phyloP scores from a whole-genome alignment of 2,329 filamentous ascomycete species.

The Ophiosphaerella narmari region DNA sequence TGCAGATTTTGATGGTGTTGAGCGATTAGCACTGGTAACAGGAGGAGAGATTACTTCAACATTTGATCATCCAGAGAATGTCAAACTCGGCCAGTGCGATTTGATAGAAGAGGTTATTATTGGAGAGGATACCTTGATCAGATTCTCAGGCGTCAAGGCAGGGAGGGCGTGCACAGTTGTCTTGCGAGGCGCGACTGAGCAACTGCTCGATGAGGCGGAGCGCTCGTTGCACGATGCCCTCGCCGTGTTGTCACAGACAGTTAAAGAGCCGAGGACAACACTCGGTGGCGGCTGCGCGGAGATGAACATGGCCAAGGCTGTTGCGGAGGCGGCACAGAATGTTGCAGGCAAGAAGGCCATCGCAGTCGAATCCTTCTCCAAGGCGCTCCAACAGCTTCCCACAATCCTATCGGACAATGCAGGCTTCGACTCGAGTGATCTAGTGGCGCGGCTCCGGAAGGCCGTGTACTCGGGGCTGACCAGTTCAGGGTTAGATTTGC shows the following conservation, averaged over 20 bases:
- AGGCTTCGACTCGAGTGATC: constrained; percentile 90
- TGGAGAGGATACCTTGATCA: constrained; percentile 95
- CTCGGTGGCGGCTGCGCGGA: constrained; percentile 95
- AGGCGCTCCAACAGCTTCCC: constrained; percentile 87
- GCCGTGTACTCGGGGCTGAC: constrained; percentile 94
- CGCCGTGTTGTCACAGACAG: constrained; percentile 93
- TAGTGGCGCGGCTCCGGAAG: constrained; percentile 88
- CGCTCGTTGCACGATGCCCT: constrained; percentile 94
- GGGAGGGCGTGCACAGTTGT: constrained; percentile 97
- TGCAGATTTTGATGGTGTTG: constrained; percentile 97
- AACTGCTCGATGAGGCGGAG: constrained; percentile 95
- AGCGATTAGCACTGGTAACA: constrained; percentile 90
- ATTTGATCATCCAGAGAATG: constrained; percentile 96
- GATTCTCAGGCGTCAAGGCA: constrained; percentile 93
- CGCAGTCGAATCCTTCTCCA: constrained; percentile 87
- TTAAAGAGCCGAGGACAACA: constrained; percentile 91
- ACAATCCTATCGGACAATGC: constrained; percentile 98
- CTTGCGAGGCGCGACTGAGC: constrained; percentile 91
- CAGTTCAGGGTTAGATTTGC: constrained; percentile 86
- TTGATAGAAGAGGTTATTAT: constrained; percentile 98
- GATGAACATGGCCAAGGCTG: constrained; percentile 99
- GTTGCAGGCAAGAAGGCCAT: constrained; percentile 96
- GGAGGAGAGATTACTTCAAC: constrained; percentile 97
- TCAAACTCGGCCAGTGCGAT: constrained; percentile 94
- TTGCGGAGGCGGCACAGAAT: constrained; percentile 89